Evolutionary conservation across 106 monocot genomes (phyloP).

Genomic region (Triglochin maritima): DNA sequence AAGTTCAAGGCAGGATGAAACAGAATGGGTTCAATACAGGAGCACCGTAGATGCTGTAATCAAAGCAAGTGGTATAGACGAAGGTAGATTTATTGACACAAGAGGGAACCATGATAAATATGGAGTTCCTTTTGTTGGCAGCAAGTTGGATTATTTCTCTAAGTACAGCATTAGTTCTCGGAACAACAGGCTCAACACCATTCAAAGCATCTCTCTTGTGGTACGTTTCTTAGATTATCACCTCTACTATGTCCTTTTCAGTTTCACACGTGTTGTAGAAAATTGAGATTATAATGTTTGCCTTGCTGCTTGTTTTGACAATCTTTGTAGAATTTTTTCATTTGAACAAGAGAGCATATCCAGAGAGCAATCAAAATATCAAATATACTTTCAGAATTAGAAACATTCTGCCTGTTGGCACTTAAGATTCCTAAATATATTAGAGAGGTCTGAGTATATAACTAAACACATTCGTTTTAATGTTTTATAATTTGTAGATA

Average conservation of each 20-base stretch:
- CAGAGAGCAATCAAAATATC: too few species aligned
- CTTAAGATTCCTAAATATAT: too few species aligned
- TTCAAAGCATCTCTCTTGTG: constrained; percentile 69
- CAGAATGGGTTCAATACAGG: constrained; percentile 76
- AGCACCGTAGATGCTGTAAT: constrained; percentile 41
- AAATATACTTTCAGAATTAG: too few species aligned
- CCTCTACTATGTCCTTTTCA: background rate
- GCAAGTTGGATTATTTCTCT: constrained; percentile 75
- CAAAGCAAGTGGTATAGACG: constrained; percentile 34
- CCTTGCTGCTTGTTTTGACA: too few species aligned
- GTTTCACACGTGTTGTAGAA: too few species aligned
- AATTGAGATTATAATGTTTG: too few species aligned
- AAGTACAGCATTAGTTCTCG: constrained; percentile 54
- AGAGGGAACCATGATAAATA: constrained; percentile 95
- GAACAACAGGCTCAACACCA: constrained; percentile 40
- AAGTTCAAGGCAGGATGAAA: constrained; percentile 68
- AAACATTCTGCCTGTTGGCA: too few species aligned
- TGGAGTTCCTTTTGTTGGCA: constrained; percentile 66
- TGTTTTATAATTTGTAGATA: too few species aligned
- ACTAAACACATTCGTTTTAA: too few species aligned
- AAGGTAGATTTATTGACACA: constrained; percentile 67
- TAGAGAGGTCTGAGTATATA: too few species aligned
- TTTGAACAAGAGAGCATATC: too few species aligned
- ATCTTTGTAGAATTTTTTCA: too few species aligned
- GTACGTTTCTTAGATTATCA: constrained; percentile 27